Evolutionary conservation across 768 basidiomycete genomes (phyloP).

Genomic region (Psilocybe cubensis): DNA sequence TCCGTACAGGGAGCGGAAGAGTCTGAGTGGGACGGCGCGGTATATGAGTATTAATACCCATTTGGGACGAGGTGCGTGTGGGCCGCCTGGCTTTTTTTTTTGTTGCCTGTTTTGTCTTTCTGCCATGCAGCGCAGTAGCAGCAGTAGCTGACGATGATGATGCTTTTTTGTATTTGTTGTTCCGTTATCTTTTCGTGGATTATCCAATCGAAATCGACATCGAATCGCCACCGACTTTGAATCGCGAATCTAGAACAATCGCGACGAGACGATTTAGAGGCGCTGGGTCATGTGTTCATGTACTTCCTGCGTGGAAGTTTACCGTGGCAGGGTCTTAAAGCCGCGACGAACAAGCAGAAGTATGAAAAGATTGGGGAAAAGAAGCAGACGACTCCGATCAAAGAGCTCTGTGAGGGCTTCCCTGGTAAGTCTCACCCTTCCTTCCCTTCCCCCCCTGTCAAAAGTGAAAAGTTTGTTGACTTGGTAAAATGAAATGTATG

Average conservation of each 20-base stretch:
- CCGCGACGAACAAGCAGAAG: slow-evolving; percentile 99
- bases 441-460: slow-evolving; percentile 12
- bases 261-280: slow-evolving; percentile 95
- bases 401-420: slow-evolving; percentile 94
- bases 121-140: too few relatives aligned
- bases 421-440: slow-evolving; percentile 59
- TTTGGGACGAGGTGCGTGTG: slow-evolving; percentile 83
- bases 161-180: too few relatives aligned
- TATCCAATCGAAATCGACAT: neutral
- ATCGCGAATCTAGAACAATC: slow-evolving; percentile 67
- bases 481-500: too few relatives aligned
- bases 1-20: slow-evolving; percentile 98
- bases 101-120: too few relatives aligned
- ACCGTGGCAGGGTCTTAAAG: slow-evolving; percentile 99
- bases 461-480: too few relatives aligned
- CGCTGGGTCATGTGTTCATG: slow-evolving; percentile 99
- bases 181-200: too few relatives aligned
- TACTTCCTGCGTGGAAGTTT: slow-evolving; percentile 97
- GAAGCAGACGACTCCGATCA: slow-evolving; percentile 98
- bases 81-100: slow-evolving; percentile 3
- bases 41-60: slow-evolving; percentile 99
- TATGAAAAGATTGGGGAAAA: slow-evolving; percentile 99
- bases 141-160: too few relatives aligned
- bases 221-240: slow-evolving; percentile 7
- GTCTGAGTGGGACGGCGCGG: slow-evolving; percentile 93